Base-by-base conservation (phyloP, 768 basidiomycete species). In the Pleurotus ostreatus region DNA sequence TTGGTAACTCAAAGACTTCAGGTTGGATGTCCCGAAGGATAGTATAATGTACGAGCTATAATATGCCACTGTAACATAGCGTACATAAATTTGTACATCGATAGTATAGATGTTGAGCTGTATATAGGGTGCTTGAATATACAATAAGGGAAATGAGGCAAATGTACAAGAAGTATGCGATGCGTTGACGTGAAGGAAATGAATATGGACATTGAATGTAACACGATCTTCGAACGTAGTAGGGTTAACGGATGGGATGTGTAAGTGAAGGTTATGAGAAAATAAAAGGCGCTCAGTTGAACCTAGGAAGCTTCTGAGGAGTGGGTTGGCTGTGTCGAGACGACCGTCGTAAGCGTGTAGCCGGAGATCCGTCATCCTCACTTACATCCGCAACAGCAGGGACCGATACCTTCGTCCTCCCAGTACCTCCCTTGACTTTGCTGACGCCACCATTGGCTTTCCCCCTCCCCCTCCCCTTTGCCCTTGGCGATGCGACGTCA, bases 331-430 rank as follows among this genome's bases (percentile, higher is more conserved):
- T 53, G 16, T 68, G 63, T 26, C 74, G 74, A 18, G 64, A 43
- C 13, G 75, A 72, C 40, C 75, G 66, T 53, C 75, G 66, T 2
- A 68, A 69, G 16, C 57, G 61, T 25, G 47, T 57, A 2, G 66
- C 57, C 7, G 46, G 46, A 47, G 46, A 47, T 47, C 46, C 46
- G 13, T 66, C 58, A 15, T 60, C 63, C 40, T 63, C 67, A 23
- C 56, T 60, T 15, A 55, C 58, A 37, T 56, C 61, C 25, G 56
- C 55, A 9, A 47, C 54, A 25, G 49, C 23, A 23, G 23, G 23
- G 23, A 3, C 23, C 23, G 23, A 23, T 23, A 23, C 45, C 41
- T 45, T 15, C 26, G 56, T 23, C 59, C 52, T 44, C 25, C 47
- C 13, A 11, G 61, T 49, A 8, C 49, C 18, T 11, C 11, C 30